Percentiles rank a stretch among this genome's conserved stretches.
phyloP scores from a whole-genome alignment of 1,139 yeast genomes.

The Hyphopichia burtonii region DNA sequence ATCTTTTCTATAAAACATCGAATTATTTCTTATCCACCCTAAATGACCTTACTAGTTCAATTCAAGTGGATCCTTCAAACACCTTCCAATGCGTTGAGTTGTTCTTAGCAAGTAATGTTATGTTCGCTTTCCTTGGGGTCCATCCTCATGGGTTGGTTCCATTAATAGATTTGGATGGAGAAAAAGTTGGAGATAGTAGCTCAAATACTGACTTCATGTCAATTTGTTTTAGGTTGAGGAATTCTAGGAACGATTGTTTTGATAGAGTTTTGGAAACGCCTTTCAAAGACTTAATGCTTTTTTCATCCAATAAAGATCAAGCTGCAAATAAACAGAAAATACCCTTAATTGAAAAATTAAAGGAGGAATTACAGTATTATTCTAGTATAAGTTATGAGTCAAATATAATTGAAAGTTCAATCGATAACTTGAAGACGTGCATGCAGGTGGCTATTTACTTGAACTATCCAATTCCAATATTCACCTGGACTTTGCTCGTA shows the following conservation, averaged over 20 bases:
- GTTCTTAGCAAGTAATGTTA: constrained; percentile 20
- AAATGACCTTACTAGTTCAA: background rate
- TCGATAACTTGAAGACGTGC: constrained; percentile 9
- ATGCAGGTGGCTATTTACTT: constrained; percentile 8
- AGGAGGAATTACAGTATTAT: constrained; percentile 8
- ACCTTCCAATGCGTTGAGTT: constrained; percentile 13
- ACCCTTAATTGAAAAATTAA: constrained; percentile 18
- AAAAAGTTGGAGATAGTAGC: constrained; percentile 7
- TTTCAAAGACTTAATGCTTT: background rate
- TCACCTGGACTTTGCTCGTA: constrained; percentile 25
- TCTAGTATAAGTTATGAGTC: constrained; percentile 3
- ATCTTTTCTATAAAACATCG: constrained; percentile 15
- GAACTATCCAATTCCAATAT: constrained; percentile 27
- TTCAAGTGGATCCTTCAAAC: background rate
- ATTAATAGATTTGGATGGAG: constrained; percentile 18
- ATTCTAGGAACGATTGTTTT: constrained; percentile 2
- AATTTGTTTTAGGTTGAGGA: constrained; percentile 16
- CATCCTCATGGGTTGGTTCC: constrained; percentile 33
- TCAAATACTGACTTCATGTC: constrained; percentile 16
- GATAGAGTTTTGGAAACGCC: background rate
- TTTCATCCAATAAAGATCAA: background rate
- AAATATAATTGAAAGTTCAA: constrained; percentile 9
- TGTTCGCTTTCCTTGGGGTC: constrained; percentile 27
- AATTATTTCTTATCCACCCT: constrained; percentile 20
- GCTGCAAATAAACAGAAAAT: background rate